Base-by-base conservation (phyloP, 352 stramenopile genomes). In the Peronospora destructor region DNA sequence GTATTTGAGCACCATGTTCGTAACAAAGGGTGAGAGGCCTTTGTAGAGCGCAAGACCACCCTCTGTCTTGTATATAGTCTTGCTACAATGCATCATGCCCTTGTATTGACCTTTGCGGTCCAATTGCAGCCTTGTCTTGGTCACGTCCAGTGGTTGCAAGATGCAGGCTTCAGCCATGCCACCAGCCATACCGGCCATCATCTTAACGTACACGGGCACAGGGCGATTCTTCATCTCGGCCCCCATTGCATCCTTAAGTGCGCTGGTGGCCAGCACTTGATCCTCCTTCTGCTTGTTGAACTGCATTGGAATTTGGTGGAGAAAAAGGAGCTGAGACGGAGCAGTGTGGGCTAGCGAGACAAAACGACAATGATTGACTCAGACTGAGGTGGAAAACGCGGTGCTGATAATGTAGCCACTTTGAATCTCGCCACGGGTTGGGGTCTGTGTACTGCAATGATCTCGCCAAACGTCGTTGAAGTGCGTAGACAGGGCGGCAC, bases 1-100 rank as follows among this genome's bases (percentile, higher is more conserved):
- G 67, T 95, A 95, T 63, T 95, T 95, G 49, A 93, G 70, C 56
- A 90, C 84, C 73, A 95, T 86, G 56, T 95, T 90, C 32, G 80
- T 92, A 29, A 94, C 62, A 56, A 95, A 94, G 0, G 84, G 84
- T 11, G 76, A 66, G 8, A 92, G 77, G 0, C 82, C 82, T 55
- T 95, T 95, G 77, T 93, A 95, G 8, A 95, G 70, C 2, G 82
- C 83, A 1, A 76, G 19, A 0, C 56, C 73, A 13, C 82, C 84
- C 49, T 95, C 84, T 1, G 85, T 71, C 38, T 68, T 70, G 68
- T 87, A 89, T 56, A 92, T 95, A 29, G 79, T 91, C 46, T 56
- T 68, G 41, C 75, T 64, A 52, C 80, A 92, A 59, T 92, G 67
- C 29, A 91, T 34, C 76, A 95, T 91, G 53, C 82, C 82, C 44